Conservation (phyloP, 2,329 filamentous ascomycete genomes). For the Elsinoe batatas region DNA sequence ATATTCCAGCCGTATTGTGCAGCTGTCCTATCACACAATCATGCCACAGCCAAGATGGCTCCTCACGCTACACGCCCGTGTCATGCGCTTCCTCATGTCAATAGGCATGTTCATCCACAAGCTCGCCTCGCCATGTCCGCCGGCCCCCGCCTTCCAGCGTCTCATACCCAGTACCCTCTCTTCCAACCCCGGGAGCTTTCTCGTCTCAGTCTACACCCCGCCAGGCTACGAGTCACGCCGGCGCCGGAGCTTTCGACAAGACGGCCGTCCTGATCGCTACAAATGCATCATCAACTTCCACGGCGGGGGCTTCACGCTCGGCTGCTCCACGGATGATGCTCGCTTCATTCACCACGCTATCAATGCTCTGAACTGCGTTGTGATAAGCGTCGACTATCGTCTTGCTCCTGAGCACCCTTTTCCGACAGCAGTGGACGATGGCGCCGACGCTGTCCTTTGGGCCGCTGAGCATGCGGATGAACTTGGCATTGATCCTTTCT, state of each 20-base stretch:
- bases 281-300: slow-evolving; percentile 56
- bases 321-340: slow-evolving; percentile 50
- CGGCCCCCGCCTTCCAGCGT: slow-evolving; percentile 49
- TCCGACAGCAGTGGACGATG: slow-evolving; percentile 54
- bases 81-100: slow-evolving; percentile 59
- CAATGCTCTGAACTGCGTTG: slow-evolving; percentile 46
- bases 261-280: slow-evolving; percentile 28
- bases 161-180: slow-evolving; percentile 43
- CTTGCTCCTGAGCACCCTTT: slow-evolving; percentile 53
- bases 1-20: no score
- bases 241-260: slow-evolving; percentile 23
- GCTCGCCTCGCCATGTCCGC: slow-evolving; percentile 50
- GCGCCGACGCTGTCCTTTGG: slow-evolving; percentile 51
- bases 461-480: slow-evolving; percentile 47
- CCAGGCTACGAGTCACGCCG: slow-evolving; percentile 37
- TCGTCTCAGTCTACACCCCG: slow-evolving; percentile 53
- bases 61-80: slow-evolving; percentile 52
- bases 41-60: slow-evolving; percentile 40
- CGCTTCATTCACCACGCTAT: slow-evolving; percentile 50
- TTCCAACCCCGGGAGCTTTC: slow-evolving; percentile 37
- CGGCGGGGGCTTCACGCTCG: slow-evolving; percentile 53
- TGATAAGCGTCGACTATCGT: slow-evolving; percentile 53
- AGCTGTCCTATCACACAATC: not conserved
- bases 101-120: slow-evolving; percentile 61
- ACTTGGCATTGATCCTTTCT: slow-evolving; percentile 46